These are phyloP conservation scores for Mycena alexandri DNA, from an alignment of 768 basidiomycete genomes.

Conservation along the genomic window DNA sequence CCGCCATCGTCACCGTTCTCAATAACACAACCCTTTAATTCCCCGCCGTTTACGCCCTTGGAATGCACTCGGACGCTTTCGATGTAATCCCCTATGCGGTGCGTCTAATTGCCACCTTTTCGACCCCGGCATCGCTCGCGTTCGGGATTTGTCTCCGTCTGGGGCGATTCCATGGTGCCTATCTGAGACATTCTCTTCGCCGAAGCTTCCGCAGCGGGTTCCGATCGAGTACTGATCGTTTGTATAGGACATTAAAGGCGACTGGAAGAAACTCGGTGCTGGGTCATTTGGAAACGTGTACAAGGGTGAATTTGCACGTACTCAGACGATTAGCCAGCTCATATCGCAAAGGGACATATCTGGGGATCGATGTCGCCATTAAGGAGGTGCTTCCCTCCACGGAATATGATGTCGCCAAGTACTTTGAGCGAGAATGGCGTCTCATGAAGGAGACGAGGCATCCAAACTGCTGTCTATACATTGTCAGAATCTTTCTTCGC, in stretches of 20 bases:
- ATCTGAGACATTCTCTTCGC: slow-evolving; percentile 15
- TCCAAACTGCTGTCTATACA: slow-evolving; percentile 30
- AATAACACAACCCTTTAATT: neutral
- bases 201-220: slow-evolving; percentile 17
- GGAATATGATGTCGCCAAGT: slow-evolving; percentile 95
- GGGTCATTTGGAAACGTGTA: slow-evolving; percentile 95
- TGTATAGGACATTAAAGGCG: slow-evolving; percentile 83
- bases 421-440: slow-evolving; percentile 98
- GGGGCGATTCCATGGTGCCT: neutral
- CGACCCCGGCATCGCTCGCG: neutral
- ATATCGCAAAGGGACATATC: slow-evolving; percentile 74
- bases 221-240: slow-evolving; percentile 28
- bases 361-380: slow-evolving; percentile 96
- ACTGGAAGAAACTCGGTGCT: slow-evolving; percentile 92
- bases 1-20: slow-evolving; percentile 7
- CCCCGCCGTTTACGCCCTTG: neutral
- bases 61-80: slow-evolving; percentile 73
- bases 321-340: slow-evolving; percentile 10
- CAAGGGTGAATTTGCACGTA: slow-evolving; percentile 65
- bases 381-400: slow-evolving; percentile 94
- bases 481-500: slow-evolving; percentile 52
- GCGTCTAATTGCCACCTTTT: slow-evolving; percentile 38
- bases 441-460: slow-evolving; percentile 80
- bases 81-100: slow-evolving; percentile 92
- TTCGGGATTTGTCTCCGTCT: neutral